Percentiles rank a stretch among this genome's conserved stretches.
phyloP scores from a whole-genome alignment of 2,329 filamentous ascomycete genomes.

The Chaetothyriales sp. region DNA sequence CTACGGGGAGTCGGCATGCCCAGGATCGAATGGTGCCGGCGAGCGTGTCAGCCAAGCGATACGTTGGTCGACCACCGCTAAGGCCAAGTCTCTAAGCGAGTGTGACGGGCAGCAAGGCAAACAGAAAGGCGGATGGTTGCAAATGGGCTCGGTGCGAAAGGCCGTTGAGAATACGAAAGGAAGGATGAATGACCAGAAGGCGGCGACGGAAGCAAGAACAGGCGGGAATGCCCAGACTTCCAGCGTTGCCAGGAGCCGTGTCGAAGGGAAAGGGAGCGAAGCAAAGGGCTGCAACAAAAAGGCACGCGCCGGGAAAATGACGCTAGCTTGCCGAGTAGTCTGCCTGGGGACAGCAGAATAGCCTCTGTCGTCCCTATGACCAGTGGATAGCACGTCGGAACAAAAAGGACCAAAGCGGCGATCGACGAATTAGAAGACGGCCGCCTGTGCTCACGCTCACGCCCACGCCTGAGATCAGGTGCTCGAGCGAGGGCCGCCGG shows the following conservation, averaged over 20 bases:
- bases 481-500: no score
- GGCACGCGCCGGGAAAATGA: constrained; percentile 5
- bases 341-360: background rate
- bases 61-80: background rate
- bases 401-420: constrained; percentile 1
- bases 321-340: constrained; percentile 3
- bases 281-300: constrained; percentile 2
- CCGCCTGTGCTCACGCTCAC: background rate
- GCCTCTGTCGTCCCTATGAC: background rate
- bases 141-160: background rate
- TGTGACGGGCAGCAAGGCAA: background rate
- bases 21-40: constrained; percentile 2
- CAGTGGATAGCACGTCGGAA: background rate
- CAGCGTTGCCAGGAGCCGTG: background rate
- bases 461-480: background rate
- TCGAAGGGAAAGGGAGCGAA: constrained; percentile 7
- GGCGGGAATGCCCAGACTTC: constrained; percentile 1
- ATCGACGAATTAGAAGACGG: constrained; percentile 1
- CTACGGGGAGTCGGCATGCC: constrained; percentile 1
- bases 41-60: constrained; percentile 2
- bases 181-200: constrained; percentile 6
- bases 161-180: constrained; percentile 1
- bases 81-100: background rate
- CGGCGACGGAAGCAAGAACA: constrained; percentile 6
- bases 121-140: no score